Conservation (phyloP, 768 basidiomycete genomes). For the Boletus subparvulus region DNA sequence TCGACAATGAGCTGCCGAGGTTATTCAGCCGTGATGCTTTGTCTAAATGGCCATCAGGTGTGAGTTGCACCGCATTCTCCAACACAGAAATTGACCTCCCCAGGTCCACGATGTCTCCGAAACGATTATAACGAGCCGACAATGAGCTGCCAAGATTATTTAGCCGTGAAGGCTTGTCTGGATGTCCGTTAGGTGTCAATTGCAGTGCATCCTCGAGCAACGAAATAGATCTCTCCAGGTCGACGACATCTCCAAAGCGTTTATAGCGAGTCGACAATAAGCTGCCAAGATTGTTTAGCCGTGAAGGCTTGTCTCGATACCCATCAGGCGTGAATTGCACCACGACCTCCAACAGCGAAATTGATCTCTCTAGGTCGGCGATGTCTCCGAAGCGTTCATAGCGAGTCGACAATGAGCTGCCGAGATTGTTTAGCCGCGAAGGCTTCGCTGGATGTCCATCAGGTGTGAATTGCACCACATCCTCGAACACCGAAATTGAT, state of each 20-base stretch:
- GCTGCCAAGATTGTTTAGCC: no score
- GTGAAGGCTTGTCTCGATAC: no score
- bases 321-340: no score
- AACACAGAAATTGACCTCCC: not conserved
- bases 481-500: no score
- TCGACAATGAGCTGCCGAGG: not conserved
- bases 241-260: not conserved
- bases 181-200: not conserved
- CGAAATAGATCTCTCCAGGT: not conserved
- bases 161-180: not conserved
- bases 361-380: no score
- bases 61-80: not conserved
- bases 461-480: not conserved
- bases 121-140: no score
- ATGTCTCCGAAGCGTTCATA: no score
- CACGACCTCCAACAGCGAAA: no score
- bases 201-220: not conserved
- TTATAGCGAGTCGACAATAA: no score
- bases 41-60: not conserved
- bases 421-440: no score
- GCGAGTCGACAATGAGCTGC: no score
- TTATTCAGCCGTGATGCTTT: no score
- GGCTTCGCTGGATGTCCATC: not conserved
- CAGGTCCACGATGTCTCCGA: not conserved
- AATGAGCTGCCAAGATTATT: not conserved